phyloP scores from a whole-genome alignment of 2,329 filamentous ascomycete genomes.

The Penicillium sp. region DNA sequence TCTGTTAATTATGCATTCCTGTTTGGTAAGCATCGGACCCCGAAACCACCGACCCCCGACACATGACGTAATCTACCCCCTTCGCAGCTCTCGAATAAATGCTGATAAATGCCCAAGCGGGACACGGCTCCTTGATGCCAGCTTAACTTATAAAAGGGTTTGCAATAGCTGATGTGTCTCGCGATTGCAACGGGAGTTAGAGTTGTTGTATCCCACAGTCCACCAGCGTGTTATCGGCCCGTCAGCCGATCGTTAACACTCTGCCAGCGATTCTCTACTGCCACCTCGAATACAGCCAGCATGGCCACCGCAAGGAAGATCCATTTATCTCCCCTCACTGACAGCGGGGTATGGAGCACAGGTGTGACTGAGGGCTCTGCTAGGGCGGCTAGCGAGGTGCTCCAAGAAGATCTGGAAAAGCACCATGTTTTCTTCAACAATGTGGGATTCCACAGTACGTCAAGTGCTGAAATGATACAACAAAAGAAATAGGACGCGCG shows the following conservation, averaged over 20 bases:
- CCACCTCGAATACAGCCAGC: background rate
- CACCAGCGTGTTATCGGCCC: background rate
- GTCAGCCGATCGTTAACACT: no score
- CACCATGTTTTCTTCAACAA: conserved; percentile 84
- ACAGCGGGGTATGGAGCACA: conserved; percentile 54
- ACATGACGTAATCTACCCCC: background rate
- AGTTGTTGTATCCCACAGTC: background rate
- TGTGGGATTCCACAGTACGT: conserved; percentile 69
- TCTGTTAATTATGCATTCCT: no score
- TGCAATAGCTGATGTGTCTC: background rate
- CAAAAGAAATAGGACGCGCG: background rate
- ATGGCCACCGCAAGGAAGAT: conserved; percentile 57
- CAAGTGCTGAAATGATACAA: background rate
- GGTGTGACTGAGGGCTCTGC: conserved; percentile 63
- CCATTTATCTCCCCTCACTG: conserved; percentile 47
- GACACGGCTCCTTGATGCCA: no score
- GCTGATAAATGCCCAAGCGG: no score
- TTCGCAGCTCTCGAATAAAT: no score
- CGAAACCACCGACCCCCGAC: background rate
- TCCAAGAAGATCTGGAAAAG: conserved; percentile 74
- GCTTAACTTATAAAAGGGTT: no score
- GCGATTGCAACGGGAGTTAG: background rate
- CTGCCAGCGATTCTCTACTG: background rate
- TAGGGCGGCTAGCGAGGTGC: conserved; percentile 65
- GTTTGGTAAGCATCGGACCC: background rate